Conservation (phyloP, 2,329 filamentous ascomycete genomes). For the Lachnellula occidentalis region DNA sequence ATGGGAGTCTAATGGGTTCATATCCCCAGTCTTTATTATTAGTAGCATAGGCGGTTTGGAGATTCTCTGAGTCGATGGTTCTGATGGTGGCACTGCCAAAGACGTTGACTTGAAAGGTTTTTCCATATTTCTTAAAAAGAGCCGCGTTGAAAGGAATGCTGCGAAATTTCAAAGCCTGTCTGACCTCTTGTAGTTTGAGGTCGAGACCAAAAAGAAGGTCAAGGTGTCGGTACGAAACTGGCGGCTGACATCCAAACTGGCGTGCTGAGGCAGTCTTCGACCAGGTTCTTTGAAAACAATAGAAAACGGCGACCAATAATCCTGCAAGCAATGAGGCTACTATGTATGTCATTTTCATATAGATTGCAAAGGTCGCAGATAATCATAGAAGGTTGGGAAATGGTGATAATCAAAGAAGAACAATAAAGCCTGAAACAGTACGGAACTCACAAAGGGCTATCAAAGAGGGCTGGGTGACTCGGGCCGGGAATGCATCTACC, state of each 20-base stretch:
- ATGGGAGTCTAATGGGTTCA: not conserved
- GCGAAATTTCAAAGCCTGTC: not conserved
- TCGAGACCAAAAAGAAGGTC: conserved; percentile 1
- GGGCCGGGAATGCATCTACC: too few species aligned
- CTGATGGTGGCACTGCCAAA: not conserved
- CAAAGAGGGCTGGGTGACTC: too few species aligned
- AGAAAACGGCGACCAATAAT: too few species aligned
- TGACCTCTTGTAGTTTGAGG: not conserved
- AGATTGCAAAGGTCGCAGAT: too few species aligned
- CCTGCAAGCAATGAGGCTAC: too few species aligned
- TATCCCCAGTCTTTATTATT: conserved; percentile 3
- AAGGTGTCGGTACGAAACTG: not conserved
- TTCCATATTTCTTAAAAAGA: not conserved
- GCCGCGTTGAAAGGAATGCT: not conserved
- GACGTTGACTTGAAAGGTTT: not conserved
- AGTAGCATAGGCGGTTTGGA: not conserved
- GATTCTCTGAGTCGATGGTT: conserved; percentile 4
- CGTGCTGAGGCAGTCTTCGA: too few species aligned
- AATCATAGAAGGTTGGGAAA: too few species aligned
- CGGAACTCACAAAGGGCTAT: too few species aligned
- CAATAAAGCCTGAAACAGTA: too few species aligned
- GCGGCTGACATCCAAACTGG: not conserved
- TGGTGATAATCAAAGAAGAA: too few species aligned
- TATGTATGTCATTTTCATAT: too few species aligned
- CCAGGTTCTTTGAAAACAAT: too few species aligned